phyloP scores from a whole-genome alignment of 495 filamentous ascomycete genomes.

The Hypoxylon lenormandii region DNA sequence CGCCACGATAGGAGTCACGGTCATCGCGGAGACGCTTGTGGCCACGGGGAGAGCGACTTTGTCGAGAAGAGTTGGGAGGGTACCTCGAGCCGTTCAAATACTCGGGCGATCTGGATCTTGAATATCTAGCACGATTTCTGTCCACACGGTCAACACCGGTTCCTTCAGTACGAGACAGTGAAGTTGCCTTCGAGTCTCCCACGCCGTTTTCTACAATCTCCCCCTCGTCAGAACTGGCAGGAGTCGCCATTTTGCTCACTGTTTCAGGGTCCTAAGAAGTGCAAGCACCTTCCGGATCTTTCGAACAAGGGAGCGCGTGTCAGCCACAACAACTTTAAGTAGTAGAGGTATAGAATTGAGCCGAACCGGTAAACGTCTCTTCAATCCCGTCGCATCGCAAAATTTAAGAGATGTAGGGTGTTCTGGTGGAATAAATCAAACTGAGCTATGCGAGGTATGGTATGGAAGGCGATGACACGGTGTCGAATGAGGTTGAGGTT shows the following conservation, averaged over 20 bases:
- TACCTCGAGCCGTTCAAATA: constrained; percentile 80
- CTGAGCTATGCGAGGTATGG: neutral
- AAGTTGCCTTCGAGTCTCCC: constrained; percentile 70
- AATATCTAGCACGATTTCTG: constrained; percentile 76
- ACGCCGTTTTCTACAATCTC: constrained; percentile 82
- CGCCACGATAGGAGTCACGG: constrained; percentile 66
- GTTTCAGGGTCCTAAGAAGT: constrained; percentile 47
- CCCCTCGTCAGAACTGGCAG: constrained; percentile 78
- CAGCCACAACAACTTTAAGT: constrained; percentile 41
- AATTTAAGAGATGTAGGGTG: constrained; percentile 23
- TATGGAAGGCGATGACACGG: no score
- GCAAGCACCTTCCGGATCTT: constrained; percentile 42
- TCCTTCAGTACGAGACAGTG: constrained; percentile 65
- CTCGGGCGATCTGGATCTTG: constrained; percentile 76
- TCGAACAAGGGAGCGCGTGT: constrained; percentile 42
- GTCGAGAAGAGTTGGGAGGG: constrained; percentile 66
- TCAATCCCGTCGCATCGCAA: constrained; percentile 50
- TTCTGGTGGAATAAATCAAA: neutral
- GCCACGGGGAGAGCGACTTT: constrained; percentile 65
- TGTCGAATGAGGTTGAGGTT: neutral
- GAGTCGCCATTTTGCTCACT: constrained; percentile 61
- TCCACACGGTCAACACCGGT: constrained; percentile 74
- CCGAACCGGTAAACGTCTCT: constrained; percentile 59
- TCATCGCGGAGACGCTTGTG: constrained; percentile 77
- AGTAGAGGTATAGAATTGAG: constrained; percentile 54